Conservation (phyloP, 257 asterid species). For the Nyctanthes arbortristis region DNA sequence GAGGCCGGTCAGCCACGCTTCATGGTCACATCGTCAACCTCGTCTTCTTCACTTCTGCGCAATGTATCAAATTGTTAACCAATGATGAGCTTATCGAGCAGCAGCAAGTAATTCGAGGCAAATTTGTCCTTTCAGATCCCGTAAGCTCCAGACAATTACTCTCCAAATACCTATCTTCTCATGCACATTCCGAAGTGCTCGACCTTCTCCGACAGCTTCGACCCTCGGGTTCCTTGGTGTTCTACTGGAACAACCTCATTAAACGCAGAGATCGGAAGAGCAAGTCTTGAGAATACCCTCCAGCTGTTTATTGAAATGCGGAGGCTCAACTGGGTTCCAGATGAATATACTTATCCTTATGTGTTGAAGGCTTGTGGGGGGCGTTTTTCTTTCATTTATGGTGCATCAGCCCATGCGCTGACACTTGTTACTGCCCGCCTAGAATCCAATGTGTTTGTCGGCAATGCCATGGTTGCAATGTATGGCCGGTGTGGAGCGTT, state of each 20-base stretch:
- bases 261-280: conserved; percentile 37
- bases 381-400: conserved; percentile 34
- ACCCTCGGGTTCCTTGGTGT: conserved; percentile 46
- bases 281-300: conserved; percentile 40
- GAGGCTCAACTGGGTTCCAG: conserved; percentile 60
- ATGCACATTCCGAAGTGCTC: conserved; percentile 38
- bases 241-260: conserved; percentile 80
- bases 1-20: conserved; percentile 17
- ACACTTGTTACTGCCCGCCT: conserved; percentile 45
- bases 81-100: conserved; percentile 20
- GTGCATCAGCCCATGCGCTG: conserved; percentile 58
- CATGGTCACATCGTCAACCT: too few species aligned
- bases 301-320: conserved; percentile 63
- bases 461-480: conserved; percentile 66
- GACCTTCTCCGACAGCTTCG: conserved; percentile 39
- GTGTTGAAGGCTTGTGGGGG: conserved; percentile 70
- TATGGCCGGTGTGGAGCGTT: conserved; percentile 66
- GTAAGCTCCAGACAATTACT: conserved; percentile 21
- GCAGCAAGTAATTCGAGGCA: conserved; percentile 11
- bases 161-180: conserved; percentile 29
- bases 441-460: conserved; percentile 68
- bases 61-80: conserved; percentile 19
- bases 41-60: conserved; percentile 32
- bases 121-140: conserved; percentile 16
- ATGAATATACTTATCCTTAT: conserved; percentile 74